These are phyloP conservation scores for Melanopsichium pennsylvanicum DNA, from an alignment of 1,284 basidiomycete species.

Conservation along the genomic window DNA sequence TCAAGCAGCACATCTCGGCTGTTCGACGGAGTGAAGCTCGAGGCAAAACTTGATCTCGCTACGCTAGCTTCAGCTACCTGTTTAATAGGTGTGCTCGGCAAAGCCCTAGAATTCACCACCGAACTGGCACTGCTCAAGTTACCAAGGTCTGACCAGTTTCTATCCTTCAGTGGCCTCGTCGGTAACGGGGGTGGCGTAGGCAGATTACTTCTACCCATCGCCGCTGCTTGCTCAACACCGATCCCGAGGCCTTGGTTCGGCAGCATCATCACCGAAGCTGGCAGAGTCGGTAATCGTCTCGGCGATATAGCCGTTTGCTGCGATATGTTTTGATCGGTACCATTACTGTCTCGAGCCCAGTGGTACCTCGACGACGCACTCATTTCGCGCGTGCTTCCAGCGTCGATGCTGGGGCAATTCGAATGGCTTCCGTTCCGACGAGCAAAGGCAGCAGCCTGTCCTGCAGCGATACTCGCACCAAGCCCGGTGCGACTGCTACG, in stretches of 20 bases:
- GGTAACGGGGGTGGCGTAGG: constrained; percentile 33
- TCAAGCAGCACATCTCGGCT: no score
- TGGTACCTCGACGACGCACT: no score
- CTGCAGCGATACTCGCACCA: constrained; percentile 35
- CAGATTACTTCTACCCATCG: neutral
- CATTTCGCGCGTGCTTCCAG: no score
- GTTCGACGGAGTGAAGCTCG: no score
- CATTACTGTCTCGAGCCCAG: no score
- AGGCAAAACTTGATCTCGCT: no score
- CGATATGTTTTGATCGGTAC: no score
- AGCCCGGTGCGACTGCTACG: constrained; percentile 24
- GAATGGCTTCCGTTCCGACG: constrained; percentile 13
- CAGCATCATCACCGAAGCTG: constrained; percentile 2
- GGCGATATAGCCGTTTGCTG: neutral
- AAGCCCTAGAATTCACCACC: neutral
- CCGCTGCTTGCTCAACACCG: neutral
- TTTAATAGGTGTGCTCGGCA: neutral
- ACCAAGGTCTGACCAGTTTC: constrained; percentile 10
- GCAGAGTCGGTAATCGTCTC: constrained; percentile 16
- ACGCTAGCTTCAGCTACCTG: no score
- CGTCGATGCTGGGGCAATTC: constrained; percentile 10
- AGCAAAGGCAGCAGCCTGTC: constrained; percentile 40
- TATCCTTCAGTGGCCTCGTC: constrained; percentile 8
- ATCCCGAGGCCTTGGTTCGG: constrained; percentile 18
- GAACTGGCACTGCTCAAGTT: no score